Evolutionary conservation across 2,329 filamentous ascomycete genomes (phyloP).

Genomic region (Clonostachys sp.): DNA sequence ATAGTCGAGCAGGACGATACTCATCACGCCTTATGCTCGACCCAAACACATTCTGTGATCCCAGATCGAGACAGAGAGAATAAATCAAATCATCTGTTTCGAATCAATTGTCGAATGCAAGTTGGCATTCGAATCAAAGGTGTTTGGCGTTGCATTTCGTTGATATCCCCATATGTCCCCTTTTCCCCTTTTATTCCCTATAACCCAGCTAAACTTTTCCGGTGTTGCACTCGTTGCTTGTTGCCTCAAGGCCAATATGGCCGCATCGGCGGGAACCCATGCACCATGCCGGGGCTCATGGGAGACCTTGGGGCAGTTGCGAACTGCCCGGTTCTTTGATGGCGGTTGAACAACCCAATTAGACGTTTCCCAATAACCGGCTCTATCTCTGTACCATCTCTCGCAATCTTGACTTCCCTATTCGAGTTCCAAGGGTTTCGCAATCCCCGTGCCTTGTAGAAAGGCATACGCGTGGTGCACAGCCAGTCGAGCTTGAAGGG

Average conservation of each 20-base stretch:
- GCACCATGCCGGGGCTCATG: conserved; percentile 20
- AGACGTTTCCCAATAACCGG: conserved; percentile 73
- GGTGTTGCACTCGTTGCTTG: background rate
- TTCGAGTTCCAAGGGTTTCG: conserved; percentile 95
- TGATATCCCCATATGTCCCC: too few species aligned
- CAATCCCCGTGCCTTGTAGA: conserved; percentile 81
- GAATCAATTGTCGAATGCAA: too few species aligned
- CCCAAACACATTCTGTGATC: background rate
- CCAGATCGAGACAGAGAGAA: too few species aligned
- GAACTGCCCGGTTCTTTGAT: conserved; percentile 30
- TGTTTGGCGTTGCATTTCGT: too few species aligned
- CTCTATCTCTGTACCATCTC: conserved; percentile 91
- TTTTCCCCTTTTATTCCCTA: too few species aligned
- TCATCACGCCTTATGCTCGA: background rate
- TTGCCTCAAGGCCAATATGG: conserved; percentile 22
- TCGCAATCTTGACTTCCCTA: conserved; percentile 90
- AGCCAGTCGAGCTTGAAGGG: conserved; percentile 91
- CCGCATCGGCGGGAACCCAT: conserved; percentile 29
- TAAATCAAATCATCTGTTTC: too few species aligned
- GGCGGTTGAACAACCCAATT: conserved; percentile 70
- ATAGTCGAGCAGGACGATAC: too few species aligned
- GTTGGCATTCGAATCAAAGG: too few species aligned
- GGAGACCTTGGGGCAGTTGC: conserved; percentile 20
- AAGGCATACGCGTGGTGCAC: conserved; percentile 77
- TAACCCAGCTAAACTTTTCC: background rate